These are phyloP conservation scores for Eucalyptus pauciflora DNA, from an alignment of 345 rosid species.

Conservation along the genomic window DNA sequence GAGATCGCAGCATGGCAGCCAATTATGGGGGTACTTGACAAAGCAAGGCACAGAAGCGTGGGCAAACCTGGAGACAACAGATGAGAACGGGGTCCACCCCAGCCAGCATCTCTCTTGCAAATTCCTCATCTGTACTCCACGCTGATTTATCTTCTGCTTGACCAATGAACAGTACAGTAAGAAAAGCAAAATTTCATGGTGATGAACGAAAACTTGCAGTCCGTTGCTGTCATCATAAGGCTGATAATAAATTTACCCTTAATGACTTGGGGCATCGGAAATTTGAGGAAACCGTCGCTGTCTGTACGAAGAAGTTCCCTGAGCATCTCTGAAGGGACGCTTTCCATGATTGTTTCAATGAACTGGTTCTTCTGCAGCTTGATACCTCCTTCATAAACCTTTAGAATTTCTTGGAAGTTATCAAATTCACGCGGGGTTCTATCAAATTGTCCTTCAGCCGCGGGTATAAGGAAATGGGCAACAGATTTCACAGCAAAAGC, in stretches of 20 bases:
- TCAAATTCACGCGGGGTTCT: conserved; percentile 46
- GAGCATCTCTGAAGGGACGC: conserved; percentile 39
- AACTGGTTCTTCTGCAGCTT: conserved; percentile 33
- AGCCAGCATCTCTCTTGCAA: conserved; percentile 79
- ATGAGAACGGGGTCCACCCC: conserved; percentile 58
- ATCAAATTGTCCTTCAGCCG: conserved; percentile 26
- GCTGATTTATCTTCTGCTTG: conserved; percentile 46
- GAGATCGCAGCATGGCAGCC: background rate
- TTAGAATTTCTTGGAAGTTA: conserved; percentile 37
- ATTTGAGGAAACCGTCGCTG: conserved; percentile 29
- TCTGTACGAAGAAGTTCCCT: conserved; percentile 48
- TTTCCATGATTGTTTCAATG: conserved; percentile 13
- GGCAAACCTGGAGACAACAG: conserved; percentile 40
- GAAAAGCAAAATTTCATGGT: background rate
- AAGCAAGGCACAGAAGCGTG: background rate
- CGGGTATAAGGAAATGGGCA: conserved; percentile 41
- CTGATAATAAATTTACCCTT: conserved; percentile 24
- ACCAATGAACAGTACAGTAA: background rate
- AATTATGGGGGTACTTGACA: background rate
- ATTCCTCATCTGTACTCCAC: conserved; percentile 74
- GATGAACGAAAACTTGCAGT: background rate
- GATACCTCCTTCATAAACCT: conserved; percentile 45
- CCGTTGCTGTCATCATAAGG: background rate
- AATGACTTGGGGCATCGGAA: conserved; percentile 66
- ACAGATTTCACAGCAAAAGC: conserved; percentile 41